Evolutionary conservation across 805 yeast species (phyloP).

Genomic region (Candida sithepensis): DNA sequence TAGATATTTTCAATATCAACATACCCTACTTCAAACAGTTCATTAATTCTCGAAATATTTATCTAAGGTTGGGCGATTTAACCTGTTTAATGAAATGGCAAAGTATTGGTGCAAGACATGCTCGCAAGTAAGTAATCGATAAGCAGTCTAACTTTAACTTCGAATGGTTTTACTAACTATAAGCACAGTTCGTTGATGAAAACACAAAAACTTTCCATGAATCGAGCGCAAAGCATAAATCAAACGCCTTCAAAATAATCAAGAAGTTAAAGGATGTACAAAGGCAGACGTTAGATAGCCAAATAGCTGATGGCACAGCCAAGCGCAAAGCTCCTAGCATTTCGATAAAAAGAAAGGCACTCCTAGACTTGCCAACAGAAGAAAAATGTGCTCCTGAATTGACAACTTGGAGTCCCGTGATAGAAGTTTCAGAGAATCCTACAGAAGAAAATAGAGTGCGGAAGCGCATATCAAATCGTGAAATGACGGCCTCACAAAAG

Average conservation of each 20-base stretch:
- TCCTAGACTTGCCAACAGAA: neutral
- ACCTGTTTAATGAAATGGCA: conserved; percentile 25
- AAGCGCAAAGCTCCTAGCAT: neutral
- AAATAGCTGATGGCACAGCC: neutral
- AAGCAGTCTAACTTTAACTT: too few relatives aligned
- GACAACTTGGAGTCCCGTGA: conserved; percentile 7
- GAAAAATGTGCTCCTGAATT: conserved; percentile 3
- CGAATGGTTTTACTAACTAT: too few relatives aligned
- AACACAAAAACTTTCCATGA: conserved; percentile 33
- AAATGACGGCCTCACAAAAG: conserved; percentile 14
- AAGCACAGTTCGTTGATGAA: conserved; percentile 39
- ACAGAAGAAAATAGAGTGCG: neutral
- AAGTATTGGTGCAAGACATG: conserved; percentile 37
- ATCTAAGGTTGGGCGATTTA: neutral
- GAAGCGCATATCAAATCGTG: conserved; percentile 7
- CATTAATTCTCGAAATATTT: too few relatives aligned
- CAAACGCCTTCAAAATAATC: conserved; percentile 19
- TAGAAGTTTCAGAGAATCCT: neutral
- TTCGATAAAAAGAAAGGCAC: conserved; percentile 4
- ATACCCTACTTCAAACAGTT: too few relatives aligned
- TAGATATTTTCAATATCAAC: too few relatives aligned
- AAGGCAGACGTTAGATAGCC: conserved; percentile 10
- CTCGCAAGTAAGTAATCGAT: too few relatives aligned
- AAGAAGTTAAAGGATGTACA: conserved; percentile 26
- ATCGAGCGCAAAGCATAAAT: conserved; percentile 30